Conservation (phyloP, 2,329 filamentous ascomycete genomes). For the Diaporthe aspalathi region DNA sequence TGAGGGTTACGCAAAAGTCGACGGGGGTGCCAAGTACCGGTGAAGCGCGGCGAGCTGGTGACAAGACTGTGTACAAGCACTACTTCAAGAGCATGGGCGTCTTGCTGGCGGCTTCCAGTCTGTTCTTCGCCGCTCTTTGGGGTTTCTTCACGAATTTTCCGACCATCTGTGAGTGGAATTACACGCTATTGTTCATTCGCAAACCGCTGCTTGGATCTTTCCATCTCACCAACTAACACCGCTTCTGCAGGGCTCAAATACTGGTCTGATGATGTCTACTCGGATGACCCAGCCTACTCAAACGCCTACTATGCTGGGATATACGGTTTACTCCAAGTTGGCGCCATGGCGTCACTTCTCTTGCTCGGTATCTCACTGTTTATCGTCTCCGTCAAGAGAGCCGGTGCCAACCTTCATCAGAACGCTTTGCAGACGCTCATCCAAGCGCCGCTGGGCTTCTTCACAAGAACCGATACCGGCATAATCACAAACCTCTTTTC, state of each 20-base stretch:
- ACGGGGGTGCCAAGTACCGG: too few species aligned
- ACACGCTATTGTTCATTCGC: too few species aligned
- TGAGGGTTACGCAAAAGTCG: neutral
- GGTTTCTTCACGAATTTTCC: constrained; percentile 48
- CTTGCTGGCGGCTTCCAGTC: constrained; percentile 30
- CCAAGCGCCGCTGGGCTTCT: constrained; percentile 55
- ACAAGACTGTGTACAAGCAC: constrained; percentile 48
- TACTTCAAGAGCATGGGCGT: constrained; percentile 48
- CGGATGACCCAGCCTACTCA: constrained; percentile 33
- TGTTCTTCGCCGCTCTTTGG: constrained; percentile 42
- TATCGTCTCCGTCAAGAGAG: constrained; percentile 46
- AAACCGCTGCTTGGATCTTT: too few species aligned
- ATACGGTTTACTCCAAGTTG: constrained; percentile 42
- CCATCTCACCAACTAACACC: neutral
- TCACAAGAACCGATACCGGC: constrained; percentile 55
- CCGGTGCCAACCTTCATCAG: constrained; percentile 49
- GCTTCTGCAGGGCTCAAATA: constrained; percentile 46
- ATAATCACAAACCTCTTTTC: constrained; percentile 57
- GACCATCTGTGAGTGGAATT: constrained; percentile 46
- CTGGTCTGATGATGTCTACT: constrained; percentile 44
- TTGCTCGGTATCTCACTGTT: constrained; percentile 37
- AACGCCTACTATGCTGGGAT: constrained; percentile 44
- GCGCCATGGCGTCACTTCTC: constrained; percentile 40
- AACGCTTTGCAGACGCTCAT: constrained; percentile 49
- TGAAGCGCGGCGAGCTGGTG: constrained; percentile 18